These are phyloP conservation scores for Henckelia pumila DNA, from an alignment of 257 asterid genomes.

Conservation along the genomic window DNA sequence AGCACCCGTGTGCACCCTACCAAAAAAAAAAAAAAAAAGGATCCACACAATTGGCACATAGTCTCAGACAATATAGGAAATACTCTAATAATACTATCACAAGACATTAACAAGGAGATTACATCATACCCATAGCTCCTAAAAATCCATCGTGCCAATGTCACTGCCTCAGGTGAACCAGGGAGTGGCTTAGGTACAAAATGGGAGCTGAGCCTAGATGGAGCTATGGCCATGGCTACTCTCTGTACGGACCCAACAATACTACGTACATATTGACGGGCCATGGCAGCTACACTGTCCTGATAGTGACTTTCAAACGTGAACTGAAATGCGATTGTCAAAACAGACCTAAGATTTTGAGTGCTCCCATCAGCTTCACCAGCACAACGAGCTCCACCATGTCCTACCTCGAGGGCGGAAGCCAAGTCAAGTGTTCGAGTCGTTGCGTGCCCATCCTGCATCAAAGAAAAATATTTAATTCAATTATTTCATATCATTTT, in stretches of 20 bases:
- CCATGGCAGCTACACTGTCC: conserved; percentile 91
- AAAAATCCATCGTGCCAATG: conserved; percentile 71
- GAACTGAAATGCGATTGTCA: conserved; percentile 96
- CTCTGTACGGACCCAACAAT: conserved; percentile 82
- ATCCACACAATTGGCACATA: background rate
- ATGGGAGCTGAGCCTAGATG: conserved; percentile 58
- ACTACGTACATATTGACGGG: conserved; percentile 82
- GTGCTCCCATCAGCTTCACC: conserved; percentile 51
- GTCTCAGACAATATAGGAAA: background rate
- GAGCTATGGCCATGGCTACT: conserved; percentile 89
- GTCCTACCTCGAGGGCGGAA: conserved; percentile 76
- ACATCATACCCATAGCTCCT: conserved; percentile 70
- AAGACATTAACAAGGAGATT: background rate
- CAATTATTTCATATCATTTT: background rate
- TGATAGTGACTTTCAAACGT: conserved; percentile 75
- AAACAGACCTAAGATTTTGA: conserved; percentile 68
- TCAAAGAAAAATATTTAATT: background rate
- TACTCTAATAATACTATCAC: background rate
- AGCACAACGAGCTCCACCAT: conserved; percentile 48
- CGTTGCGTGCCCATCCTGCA: conserved; percentile 67
- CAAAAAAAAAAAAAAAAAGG: background rate
- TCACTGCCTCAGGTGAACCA: conserved; percentile 75
- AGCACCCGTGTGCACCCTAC: conserved; percentile 74
- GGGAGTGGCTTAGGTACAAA: conserved; percentile 61
- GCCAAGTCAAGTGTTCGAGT: conserved; percentile 82